A percentile compares a stretch with the other conserved stretches of the same genome.
Conservation (phyloP, 2,329 filamentous ascomycete genomes). For the Xenosphaeropsis pyriputrescens region DNA sequence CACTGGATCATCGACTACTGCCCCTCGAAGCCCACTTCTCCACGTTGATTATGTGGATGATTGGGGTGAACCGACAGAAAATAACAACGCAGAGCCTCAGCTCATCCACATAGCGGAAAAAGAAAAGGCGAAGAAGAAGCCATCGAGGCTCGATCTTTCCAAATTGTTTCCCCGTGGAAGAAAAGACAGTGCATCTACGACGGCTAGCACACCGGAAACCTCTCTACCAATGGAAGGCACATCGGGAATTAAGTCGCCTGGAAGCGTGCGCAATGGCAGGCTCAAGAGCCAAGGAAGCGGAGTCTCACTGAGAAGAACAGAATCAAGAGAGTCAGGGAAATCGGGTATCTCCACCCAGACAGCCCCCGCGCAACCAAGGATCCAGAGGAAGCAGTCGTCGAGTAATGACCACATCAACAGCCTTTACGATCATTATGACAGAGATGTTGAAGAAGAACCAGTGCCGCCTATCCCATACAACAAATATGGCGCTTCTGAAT, state of each 20-base stretch:
- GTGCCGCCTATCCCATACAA: slow-evolving; percentile 7
- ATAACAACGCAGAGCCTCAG: neutral
- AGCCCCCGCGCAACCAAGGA: neutral
- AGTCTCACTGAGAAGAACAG: neutral
- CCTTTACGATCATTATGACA: slow-evolving; percentile 14
- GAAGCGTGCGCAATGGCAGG: neutral
- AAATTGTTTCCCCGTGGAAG: slow-evolving; percentile 14
- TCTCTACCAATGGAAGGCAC: slow-evolving; percentile 6
- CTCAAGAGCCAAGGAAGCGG: neutral
- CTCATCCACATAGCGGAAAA: neutral
- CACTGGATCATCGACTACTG: slow-evolving; percentile 13
- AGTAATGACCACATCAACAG: slow-evolving; percentile 6
- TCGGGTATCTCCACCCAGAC: neutral
- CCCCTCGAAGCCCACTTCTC: slow-evolving; percentile 11
- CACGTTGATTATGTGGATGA: slow-evolving; percentile 9
- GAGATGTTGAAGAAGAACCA: neutral
- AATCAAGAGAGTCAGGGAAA: neutral
- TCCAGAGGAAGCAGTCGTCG: slow-evolving; percentile 2
- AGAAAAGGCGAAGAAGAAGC: slow-evolving; percentile 11
- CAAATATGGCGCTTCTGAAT: neutral
- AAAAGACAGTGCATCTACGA: slow-evolving; percentile 5
- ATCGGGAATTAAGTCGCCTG: slow-evolving; percentile 1
- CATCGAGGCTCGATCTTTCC: slow-evolving; percentile 14
- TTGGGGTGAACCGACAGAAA: slow-evolving; percentile 10
- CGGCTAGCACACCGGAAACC: slow-evolving; percentile 4